A percentile compares a stretch with the other conserved stretches of the same genome.
phyloP scores from a whole-genome alignment of 106 monocot species.

The Apostasia ramifera region DNA sequence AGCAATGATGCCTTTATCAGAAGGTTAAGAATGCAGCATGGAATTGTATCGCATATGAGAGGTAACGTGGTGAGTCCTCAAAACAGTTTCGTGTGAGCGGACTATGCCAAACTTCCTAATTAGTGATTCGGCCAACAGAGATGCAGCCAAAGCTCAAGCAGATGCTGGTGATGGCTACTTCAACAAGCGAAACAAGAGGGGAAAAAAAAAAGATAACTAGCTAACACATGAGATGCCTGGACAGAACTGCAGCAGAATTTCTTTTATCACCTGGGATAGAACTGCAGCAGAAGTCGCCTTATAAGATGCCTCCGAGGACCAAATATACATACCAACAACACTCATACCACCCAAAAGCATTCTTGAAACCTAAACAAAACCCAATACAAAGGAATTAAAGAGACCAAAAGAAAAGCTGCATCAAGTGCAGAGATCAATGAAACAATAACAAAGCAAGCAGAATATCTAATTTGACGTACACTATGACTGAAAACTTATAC shows the following conservation, averaged over 20 bases:
- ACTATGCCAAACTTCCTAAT: no score
- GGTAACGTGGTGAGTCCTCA: no score
- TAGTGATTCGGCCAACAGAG: no score
- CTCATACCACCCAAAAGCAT: constrained; percentile 91
- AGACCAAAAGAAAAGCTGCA: neutral
- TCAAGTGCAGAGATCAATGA: neutral
- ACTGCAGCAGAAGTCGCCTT: constrained; percentile 56
- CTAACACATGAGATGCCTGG: no score
- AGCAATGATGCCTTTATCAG: no score
- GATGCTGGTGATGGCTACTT: no score
- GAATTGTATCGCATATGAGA: no score
- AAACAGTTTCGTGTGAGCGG: no score
- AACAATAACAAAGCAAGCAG: neutral
- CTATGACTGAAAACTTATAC: no score
- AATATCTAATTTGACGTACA: neutral
- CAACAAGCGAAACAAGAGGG: neutral
- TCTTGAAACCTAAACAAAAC: constrained; percentile 58
- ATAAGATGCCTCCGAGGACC: constrained; percentile 67
- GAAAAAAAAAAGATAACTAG: neutral
- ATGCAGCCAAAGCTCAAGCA: no score
- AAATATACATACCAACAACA: constrained; percentile 73
- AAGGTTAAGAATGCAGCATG: no score
- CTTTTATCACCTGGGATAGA: constrained; percentile 47
- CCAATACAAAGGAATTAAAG: neutral
- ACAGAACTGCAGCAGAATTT: neutral